Evolutionary conservation across 495 filamentous ascomycete species (phyloP), one percentile per base, ranked within the genome.

Genomic region (Choiromyces venosus): DNA sequence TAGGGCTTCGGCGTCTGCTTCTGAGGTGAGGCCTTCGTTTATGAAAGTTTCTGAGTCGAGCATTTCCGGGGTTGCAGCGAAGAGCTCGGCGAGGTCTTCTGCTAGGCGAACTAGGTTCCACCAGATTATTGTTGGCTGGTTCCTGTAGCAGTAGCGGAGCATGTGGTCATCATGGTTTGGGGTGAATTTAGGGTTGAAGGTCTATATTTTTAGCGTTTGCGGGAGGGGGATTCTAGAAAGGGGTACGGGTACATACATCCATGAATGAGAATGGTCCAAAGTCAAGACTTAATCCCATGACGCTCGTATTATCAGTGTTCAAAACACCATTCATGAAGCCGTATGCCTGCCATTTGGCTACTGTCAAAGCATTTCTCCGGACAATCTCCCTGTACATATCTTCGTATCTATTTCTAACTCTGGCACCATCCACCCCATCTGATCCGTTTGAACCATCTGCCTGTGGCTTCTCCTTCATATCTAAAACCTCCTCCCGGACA

Each of bases 271-370:
- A 99, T 0, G 95, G 95, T 0, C 95, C 95, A 79, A 91, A 99
- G 83, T 99, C 95, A 33, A 99, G 90, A 0, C 90, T 92, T 0
- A 99, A 83, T 9, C 95, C 95, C 44, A 90, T 89, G 69, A 99
- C 86, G 6, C 92, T 96, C 0, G 94, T 99, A 81, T 99, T 99
- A 81, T 99, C 95, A 0, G 95, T 97, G 79, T 97, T 94, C 40
- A 99, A 85, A 33, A 99, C 95, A 25, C 95, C 95, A 80, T 99
- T 99, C 87, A 94, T 97, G 83, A 99, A 99, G 18, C 91, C 95
- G 83, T 97, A 97, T 33, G 92, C 92, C 83, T 99, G 95, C 95
- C 95, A 99, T 71, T 89, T 88, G 16, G 95, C 95, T 1, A 97
- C 94, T 0, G 92, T 97, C 56, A 88, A 86, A 0, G 95, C 95